Conservation (phyloP, 108 stramenopile species). For the Nannochloropsis oceanica region DNA sequence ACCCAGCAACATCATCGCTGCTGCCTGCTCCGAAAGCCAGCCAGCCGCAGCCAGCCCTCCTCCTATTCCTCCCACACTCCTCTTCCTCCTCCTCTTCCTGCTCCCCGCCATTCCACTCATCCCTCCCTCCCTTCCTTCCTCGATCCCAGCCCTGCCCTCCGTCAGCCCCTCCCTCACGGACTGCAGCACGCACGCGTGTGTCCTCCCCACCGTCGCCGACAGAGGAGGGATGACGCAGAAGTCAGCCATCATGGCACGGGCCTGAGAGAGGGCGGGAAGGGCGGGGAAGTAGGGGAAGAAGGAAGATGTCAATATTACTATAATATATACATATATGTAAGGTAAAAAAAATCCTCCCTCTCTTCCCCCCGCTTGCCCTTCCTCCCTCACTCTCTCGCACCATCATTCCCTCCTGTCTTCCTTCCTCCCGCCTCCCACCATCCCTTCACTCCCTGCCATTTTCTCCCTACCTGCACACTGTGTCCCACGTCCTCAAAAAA, state of each 20-base stretch:
- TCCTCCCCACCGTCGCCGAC: not conserved
- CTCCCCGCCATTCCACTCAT: no score
- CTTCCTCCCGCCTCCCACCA: not conserved
- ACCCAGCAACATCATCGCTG: not conserved
- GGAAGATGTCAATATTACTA: no score
- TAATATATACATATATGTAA: no score
- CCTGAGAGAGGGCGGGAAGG: not conserved
- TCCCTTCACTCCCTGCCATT: not conserved
- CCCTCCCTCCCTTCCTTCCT: not conserved
- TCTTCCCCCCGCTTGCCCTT: not conserved
- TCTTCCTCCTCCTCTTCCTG: not conserved
- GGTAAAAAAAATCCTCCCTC: not conserved
- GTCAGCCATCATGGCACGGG: not conserved
- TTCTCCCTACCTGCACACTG: not conserved
- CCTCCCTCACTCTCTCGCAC: not conserved
- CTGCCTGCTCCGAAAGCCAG: not conserved
- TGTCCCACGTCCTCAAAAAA: constrained; percentile 83
- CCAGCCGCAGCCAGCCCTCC: not conserved
- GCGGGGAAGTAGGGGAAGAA: not conserved
- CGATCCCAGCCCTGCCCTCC: not conserved
- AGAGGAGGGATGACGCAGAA: not conserved
- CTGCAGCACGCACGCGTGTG: not conserved
- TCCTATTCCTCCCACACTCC: not conserved
- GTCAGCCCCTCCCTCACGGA: not conserved
- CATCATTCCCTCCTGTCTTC: not conserved